Percentiles rank a stretch among this genome's conserved stretches.
phyloP scores from a whole-genome alignment of 306 rosid genomes.

The Lathyrus aphaca region DNA sequence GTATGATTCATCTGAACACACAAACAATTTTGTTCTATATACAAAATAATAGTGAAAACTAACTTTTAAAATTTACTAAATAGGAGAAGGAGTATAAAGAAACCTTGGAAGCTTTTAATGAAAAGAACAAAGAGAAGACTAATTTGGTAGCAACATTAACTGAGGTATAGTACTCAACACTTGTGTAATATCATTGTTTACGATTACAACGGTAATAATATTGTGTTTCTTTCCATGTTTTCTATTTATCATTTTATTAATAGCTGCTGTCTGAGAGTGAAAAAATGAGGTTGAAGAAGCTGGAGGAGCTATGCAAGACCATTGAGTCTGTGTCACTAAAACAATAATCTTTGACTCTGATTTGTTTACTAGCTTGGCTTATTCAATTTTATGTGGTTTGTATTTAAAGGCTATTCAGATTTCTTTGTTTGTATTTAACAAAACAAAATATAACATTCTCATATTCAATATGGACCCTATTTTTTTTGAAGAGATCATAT shows the following conservation, averaged over 20 bases:
- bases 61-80: slow-evolving; percentile 26
- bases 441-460: neutral
- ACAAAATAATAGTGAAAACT: neutral
- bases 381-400: slow-evolving; percentile 34
- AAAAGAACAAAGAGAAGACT: slow-evolving; percentile 78
- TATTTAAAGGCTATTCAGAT: slow-evolving; percentile 32
- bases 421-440: neutral
- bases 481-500: no score
- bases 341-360: slow-evolving; percentile 18
- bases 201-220: slow-evolving; percentile 1
- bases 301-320: slow-evolving; percentile 78
- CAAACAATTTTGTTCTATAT: neutral
- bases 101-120: slow-evolving; percentile 65
- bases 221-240: neutral
- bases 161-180: slow-evolving; percentile 62
- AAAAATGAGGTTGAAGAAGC: slow-evolving; percentile 71
- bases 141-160: slow-evolving; percentile 63
- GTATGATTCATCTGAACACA: slow-evolving; percentile 31
- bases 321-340: slow-evolving; percentile 48
- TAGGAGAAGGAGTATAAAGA: slow-evolving; percentile 93
- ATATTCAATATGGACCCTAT: neutral
- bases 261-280: slow-evolving; percentile 86
- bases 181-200: neutral
- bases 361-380: slow-evolving; percentile 27
- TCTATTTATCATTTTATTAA: slow-evolving; percentile 25